Percentiles rank a stretch among this genome's conserved stretches.
Evolutionary conservation across 345 rosid species (phyloP).

Genomic region (Reutealis trisperma): DNA sequence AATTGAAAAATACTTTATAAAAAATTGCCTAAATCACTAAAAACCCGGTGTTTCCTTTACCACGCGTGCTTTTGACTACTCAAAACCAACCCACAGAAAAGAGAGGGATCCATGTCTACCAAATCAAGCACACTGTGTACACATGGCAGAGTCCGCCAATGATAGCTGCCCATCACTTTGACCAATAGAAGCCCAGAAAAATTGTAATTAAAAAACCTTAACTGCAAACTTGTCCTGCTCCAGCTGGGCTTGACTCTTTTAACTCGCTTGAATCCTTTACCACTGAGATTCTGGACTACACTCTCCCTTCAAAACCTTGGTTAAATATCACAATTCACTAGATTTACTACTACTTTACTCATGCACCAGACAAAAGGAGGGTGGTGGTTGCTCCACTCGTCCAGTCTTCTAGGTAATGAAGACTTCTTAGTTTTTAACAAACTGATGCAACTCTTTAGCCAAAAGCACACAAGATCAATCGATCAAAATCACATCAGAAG

Average conservation of each 20-base stretch:
- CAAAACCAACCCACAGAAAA: not conserved
- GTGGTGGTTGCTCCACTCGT: not conserved
- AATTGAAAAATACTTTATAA: too few species aligned
- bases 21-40: too few species aligned
- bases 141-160: not conserved
- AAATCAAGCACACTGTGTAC: not conserved
- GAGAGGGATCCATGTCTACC: not conserved
- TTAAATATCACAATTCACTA: not conserved
- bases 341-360: not conserved
- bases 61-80: slow-evolving; percentile 23
- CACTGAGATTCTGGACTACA: not conserved
- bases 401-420: not conserved
- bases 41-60: not conserved
- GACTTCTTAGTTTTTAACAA: not conserved
- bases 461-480: slow-evolving; percentile 1
- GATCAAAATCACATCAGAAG: not conserved
- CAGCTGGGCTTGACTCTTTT: slow-evolving; percentile 17
- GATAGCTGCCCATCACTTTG: not conserved
- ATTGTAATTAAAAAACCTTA: too few species aligned
- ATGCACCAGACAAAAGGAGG: too few species aligned
- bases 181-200: slow-evolving; percentile 3
- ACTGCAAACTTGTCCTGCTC: not conserved
- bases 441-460: not conserved
- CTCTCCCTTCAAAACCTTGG: not conserved
- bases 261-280: not conserved